Base-by-base conservation (phyloP, 2,329 filamentous ascomycete genomes). In the Xylaria sp. region DNA sequence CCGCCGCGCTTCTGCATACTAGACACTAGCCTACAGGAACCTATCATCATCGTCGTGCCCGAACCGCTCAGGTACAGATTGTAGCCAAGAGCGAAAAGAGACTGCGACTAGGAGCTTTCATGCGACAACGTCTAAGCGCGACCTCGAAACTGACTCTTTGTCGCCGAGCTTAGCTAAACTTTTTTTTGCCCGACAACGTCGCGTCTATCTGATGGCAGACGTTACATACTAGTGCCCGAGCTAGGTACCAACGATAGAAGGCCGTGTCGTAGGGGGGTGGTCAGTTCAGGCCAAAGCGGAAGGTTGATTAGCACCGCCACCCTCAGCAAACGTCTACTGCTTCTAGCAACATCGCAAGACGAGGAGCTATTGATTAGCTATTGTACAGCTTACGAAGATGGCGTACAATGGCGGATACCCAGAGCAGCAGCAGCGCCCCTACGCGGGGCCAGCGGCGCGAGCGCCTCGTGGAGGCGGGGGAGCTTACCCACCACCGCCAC, bases 381-480 rank as follows among this genome's bases (percentile, higher is more conserved):
- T 7, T 39, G 41, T 57, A 46, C 21, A 24, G 44, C 24, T 48
- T 39, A 9, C 42, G 22, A 60, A 59, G 16, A 84, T 84, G 81
- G 77, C 80, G 42, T 82, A 82, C 64, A 76, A 81, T 57, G 75
- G 72, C 56, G 76, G 72, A 56, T 81, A 78, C 55, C 72, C 72
- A 52, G 72, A 73, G 22, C 58, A 60, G 48, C 58, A 60, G 48
- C 75, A 79, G 63, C 76, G 77, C 52, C 74, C 76, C n/a, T 81
- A 82, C 63, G 74, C 72, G 56, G 78, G 77, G 37, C 74, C 72
- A 26, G 76, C 74, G 47, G 72, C 73, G 41, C 76, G 74, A 50
- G 66, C 63, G 43, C 72, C 74, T 26, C 65, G 65, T 17, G 63
- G 63, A 29, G 62, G 59, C n/a, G 59, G 65, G 53, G 65, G 63